Base-by-base conservation (phyloP, 352 stramenopile species). In the Pythium biforme region DNA sequence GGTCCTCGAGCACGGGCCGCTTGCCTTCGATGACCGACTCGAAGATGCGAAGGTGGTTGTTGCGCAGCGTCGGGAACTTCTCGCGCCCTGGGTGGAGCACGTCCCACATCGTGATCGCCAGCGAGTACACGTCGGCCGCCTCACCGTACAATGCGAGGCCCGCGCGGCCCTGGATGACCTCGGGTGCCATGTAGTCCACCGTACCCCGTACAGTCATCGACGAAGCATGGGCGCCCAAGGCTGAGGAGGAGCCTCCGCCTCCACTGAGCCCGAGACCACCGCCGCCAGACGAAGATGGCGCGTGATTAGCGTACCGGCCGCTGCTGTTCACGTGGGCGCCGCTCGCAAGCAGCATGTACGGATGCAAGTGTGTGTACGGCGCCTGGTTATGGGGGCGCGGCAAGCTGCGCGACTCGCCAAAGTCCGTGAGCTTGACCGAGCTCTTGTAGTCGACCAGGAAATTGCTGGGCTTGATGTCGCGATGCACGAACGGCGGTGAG, bases 81-180 rank as follows among this genome's bases (percentile, higher is more conserved):
- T 83, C 69, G 3, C 23, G 25, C 1, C 53, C 55, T 2, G 75
- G 75, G 29, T 86, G 61, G 14, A 87, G 56, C 29, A 88, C 84
- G 59, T 87, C 75, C 79, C 81, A 90, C 58, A 88, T 77, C 10
- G 81, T 86, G 25, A 88, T 62, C 7, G 59, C 79, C 34, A 89
- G 70, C 39, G 77, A 76, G 68, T 84, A 88, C 2, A 89, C 66
- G 59, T 89, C 77, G 3, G 72, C 66, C 6, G 74, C 73, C 45
- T 87, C 77, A 8, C 64, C 68, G 47, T 86, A 83, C 3, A 55
- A 59, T 4, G 59, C 50, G 19, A 68, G 17, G 6, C 67, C 62
- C 10, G 39, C 55, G 17, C 75, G 72, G 14, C 70, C 75, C 22
- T 77, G 66, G 31, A 87, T 75, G 9, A 86, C 55, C 41, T 91